Percentiles rank a stretch among this genome's conserved stretches.
Conservation (phyloP, 208 protist genomes). For the Novymonas esmeraldas region DNA sequence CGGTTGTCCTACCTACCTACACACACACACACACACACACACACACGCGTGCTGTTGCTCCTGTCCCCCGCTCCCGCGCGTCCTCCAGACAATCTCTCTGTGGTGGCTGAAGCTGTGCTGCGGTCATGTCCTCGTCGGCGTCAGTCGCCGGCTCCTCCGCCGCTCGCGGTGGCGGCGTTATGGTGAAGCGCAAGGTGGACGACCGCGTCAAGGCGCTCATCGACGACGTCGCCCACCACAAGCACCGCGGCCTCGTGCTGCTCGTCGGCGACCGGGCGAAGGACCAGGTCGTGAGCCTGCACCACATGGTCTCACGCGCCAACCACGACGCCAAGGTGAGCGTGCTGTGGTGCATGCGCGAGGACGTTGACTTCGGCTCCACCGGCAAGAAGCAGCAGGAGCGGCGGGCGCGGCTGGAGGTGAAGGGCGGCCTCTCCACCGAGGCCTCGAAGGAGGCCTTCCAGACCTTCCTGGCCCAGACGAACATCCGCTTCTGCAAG, state of each 20-base stretch:
- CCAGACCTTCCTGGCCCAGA: constrained; percentile 98
- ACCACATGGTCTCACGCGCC: constrained; percentile 99
- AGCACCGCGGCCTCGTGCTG: constrained; percentile 97
- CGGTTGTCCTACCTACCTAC: too few relatives aligned
- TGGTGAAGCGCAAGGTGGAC: constrained; percentile 94
- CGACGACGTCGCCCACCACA: constrained; percentile 95
- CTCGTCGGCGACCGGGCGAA: constrained; percentile 98
- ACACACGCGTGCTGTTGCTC: too few relatives aligned
- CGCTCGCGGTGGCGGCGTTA: constrained; percentile 31
- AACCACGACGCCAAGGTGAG: constrained; percentile 95
- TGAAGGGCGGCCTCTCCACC: constrained; percentile 93
- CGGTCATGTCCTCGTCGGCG: constrained; percentile 33
- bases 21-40: too few relatives aligned
- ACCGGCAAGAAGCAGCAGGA: constrained; percentile 94
- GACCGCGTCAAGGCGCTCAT: constrained; percentile 95
- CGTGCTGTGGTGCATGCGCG: constrained; percentile 99
- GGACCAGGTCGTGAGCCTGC: constrained; percentile 98
- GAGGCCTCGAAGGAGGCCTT: constrained; percentile 97
- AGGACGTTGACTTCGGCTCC: constrained; percentile 98
- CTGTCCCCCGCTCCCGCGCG: neutral
- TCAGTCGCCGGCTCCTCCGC: constrained; percentile 50
- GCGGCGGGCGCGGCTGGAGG: constrained; percentile 94
- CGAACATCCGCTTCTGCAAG: constrained; percentile 98
- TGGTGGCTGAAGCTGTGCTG: too few relatives aligned
- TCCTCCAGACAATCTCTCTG: neutral